These are phyloP conservation scores for Tinospora cordifolia DNA, from an alignment of 164 flowering plant genomes.

Conservation along the genomic window DNA sequence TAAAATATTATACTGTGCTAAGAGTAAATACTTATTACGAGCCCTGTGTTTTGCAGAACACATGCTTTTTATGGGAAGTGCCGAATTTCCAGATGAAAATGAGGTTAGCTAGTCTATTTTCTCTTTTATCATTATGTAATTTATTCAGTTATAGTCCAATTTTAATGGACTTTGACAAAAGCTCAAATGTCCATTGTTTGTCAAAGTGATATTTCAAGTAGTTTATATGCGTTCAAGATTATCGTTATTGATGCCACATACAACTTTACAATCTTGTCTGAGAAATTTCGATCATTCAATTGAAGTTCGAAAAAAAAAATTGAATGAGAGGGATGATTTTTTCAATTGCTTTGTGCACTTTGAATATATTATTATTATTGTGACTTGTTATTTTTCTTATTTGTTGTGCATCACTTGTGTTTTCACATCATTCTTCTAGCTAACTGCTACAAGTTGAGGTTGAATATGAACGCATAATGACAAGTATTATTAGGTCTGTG, in stretches of 20 bases:
- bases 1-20: not conserved
- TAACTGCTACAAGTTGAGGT: too few relatives aligned
- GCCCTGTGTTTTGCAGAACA: constrained; percentile 58
- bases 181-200: not conserved
- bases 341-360: not conserved
- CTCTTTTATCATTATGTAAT: not conserved
- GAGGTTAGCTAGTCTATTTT: constrained; percentile 48
- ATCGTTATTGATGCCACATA: not conserved
- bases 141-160: not conserved
- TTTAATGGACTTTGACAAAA: not conserved
- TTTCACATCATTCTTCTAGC: too few relatives aligned
- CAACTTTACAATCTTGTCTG: not conserved
- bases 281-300: not conserved
- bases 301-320: not conserved
- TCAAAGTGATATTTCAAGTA: not conserved
- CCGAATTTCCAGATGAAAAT: constrained; percentile 90
- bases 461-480: too few relatives aligned
- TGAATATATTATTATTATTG: not conserved
- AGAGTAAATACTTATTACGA: not conserved
- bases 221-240: not conserved
- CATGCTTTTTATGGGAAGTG: constrained; percentile 99
- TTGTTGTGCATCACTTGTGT: too few relatives aligned
- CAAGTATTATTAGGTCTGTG: too few relatives aligned
- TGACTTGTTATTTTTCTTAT: too few relatives aligned
- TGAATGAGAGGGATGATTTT: not conserved